phyloP scores from a whole-genome alignment of 495 filamentous ascomycete species.

The Penicillium lividum region DNA sequence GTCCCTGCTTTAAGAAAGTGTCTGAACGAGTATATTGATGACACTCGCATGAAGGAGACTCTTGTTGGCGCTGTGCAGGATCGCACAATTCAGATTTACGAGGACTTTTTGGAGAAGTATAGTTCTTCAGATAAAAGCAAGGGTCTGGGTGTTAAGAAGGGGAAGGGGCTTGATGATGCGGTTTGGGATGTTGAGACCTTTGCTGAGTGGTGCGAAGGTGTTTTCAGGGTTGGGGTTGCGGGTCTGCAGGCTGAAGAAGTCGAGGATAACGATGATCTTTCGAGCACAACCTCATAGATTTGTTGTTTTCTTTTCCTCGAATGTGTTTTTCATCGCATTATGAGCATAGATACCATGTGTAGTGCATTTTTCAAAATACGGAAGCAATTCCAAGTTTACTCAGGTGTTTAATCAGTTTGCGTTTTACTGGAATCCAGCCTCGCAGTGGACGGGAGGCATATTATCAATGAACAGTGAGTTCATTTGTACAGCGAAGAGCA shows the following conservation, averaged over 20 bases:
- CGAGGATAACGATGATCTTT: slow-evolving; percentile 37
- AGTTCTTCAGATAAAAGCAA: slow-evolving; percentile 45
- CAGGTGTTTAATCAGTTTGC: neutral
- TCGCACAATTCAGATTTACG: slow-evolving; percentile 59
- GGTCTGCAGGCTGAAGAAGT: slow-evolving; percentile 34
- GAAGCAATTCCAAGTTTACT: neutral
- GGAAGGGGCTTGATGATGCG: slow-evolving; percentile 62
- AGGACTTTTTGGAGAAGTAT: slow-evolving; percentile 59
- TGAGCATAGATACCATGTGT: slow-evolving; percentile 30
- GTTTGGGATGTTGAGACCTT: slow-evolving; percentile 68
- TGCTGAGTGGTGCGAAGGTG: slow-evolving; percentile 56
- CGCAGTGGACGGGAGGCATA: neutral
- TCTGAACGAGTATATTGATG: slow-evolving; percentile 59
- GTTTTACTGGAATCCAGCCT: neutral
- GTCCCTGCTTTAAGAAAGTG: slow-evolving; percentile 52
- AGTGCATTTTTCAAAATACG: neutral
- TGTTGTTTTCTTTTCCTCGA: neutral
- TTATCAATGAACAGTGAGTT: neutral
- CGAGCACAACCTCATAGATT: slow-evolving; percentile 25
- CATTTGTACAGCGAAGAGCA: slow-evolving; percentile 12
- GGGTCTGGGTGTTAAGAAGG: slow-evolving; percentile 49
- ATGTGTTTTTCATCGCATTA: slow-evolving; percentile 11
- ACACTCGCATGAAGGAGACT: slow-evolving; percentile 61
- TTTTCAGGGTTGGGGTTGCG: slow-evolving; percentile 56
- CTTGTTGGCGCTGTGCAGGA: slow-evolving; percentile 63